These are phyloP conservation scores for Phenoliferia sp. DNA, from an alignment of 1,284 basidiomycete genomes.

Conservation along the genomic window DNA sequence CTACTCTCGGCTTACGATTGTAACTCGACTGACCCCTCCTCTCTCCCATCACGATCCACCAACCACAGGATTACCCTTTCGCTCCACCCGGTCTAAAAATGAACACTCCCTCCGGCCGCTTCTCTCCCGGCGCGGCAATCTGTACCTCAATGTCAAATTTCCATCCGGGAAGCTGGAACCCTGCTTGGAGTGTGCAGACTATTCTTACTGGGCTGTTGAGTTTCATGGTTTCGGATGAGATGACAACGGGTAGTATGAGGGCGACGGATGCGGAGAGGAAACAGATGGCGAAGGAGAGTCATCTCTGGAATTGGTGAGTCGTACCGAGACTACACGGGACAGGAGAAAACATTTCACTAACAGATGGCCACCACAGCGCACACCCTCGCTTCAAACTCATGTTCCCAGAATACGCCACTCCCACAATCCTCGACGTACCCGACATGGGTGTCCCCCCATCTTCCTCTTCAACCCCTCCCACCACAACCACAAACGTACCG, in stretches of 20 bases:
- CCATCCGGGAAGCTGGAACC: constrained; percentile 32
- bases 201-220: constrained; percentile 36
- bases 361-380: constrained; percentile 13
- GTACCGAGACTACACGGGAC: background rate
- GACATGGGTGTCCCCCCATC: constrained; percentile 28
- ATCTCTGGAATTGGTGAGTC: constrained; percentile 15
- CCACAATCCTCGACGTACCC: constrained; percentile 25
- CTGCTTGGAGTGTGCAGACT: constrained; percentile 32
- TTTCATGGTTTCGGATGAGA: constrained; percentile 38
- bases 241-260: constrained; percentile 32
- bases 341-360: background rate
- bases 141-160: constrained; percentile 26
- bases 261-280: constrained; percentile 17
- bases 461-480: background rate
- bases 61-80: constrained; percentile 34
- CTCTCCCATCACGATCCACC: background rate
- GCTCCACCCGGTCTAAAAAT: constrained; percentile 35
- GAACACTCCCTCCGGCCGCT: constrained; percentile 36
- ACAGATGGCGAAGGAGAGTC: constrained; percentile 6
- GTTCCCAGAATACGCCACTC: constrained; percentile 33
- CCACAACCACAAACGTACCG: background rate
- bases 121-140: constrained; percentile 22
- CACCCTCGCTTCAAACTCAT: constrained; percentile 35
- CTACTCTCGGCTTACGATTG: no score
- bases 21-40: background rate